phyloP scores from a whole-genome alignment of 2,329 filamentous ascomycete genomes.

The Verticillium zaregamsianum region DNA sequence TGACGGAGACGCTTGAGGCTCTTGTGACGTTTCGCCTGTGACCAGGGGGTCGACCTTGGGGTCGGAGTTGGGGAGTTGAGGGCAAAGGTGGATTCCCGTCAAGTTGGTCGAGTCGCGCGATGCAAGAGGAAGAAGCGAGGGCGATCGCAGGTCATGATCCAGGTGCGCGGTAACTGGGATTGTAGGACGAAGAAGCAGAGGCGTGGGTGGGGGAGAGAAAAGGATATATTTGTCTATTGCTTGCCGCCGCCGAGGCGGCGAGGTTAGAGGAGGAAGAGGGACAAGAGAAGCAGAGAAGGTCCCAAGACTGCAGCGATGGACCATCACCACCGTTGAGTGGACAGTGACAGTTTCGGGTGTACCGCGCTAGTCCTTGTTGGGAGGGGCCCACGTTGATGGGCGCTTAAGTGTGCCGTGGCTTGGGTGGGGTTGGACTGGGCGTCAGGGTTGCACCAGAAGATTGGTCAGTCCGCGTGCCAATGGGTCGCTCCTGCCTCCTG shows the following conservation, averaged over 20 bases:
- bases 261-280: not conserved
- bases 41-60: constrained; percentile 21
- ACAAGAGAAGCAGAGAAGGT: not conserved
- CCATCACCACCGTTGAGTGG: not conserved
- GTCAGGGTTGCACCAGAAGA: not conserved
- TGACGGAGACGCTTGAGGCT: constrained; percentile 27
- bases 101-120: not conserved
- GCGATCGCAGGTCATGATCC: not conserved
- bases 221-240: not conserved
- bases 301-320: not conserved
- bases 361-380: not conserved
- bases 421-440: not conserved
- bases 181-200: not conserved
- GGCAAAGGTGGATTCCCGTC: not conserved
- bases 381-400: not conserved
- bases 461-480: not conserved
- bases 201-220: not conserved
- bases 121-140: not conserved
- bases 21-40: constrained; percentile 31
- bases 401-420: not conserved
- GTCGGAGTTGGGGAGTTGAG: not conserved
- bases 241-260: not conserved
- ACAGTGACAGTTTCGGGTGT: not conserved
- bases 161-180: not conserved
- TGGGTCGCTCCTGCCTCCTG: not conserved